phyloP scores from a whole-genome alignment of 75 land plant genomes.

The Cryptomeria japonica region DNA sequence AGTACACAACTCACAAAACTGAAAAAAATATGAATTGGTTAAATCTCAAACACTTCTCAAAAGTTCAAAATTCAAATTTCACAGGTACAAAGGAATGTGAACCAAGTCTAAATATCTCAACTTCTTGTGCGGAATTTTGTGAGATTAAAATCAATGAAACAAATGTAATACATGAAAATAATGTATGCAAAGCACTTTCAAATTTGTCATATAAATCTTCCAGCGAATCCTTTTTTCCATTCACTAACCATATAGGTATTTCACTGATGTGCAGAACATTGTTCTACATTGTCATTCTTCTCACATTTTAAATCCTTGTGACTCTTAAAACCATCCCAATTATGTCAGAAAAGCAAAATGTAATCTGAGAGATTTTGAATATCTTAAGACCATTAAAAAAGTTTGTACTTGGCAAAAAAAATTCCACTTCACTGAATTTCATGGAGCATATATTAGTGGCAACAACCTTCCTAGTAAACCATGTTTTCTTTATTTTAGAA shows the following conservation, averaged over 20 bases:
- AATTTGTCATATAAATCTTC: not conserved
- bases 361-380: not conserved
- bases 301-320: not conserved
- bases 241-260: not conserved
- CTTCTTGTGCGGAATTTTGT: not conserved
- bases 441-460: not conserved
- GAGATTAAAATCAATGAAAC: no score
- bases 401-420: not conserved
- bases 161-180: not conserved
- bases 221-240: not conserved
- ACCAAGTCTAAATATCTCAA: not conserved
- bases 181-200: not conserved
- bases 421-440: not conserved
- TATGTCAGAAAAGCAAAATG: not conserved
- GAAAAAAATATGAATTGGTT: not conserved
- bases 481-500: not conserved
- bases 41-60: not conserved
- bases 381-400: not conserved
- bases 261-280: not conserved
- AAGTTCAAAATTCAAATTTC: not conserved
- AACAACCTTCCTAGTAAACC: not conserved
- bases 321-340: not conserved
- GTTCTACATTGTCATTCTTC: not conserved
- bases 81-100: not conserved
- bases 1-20: not conserved